Base-by-base conservation (phyloP, 2,329 filamentous ascomycete species). In the Clonostachys byssicola region DNA sequence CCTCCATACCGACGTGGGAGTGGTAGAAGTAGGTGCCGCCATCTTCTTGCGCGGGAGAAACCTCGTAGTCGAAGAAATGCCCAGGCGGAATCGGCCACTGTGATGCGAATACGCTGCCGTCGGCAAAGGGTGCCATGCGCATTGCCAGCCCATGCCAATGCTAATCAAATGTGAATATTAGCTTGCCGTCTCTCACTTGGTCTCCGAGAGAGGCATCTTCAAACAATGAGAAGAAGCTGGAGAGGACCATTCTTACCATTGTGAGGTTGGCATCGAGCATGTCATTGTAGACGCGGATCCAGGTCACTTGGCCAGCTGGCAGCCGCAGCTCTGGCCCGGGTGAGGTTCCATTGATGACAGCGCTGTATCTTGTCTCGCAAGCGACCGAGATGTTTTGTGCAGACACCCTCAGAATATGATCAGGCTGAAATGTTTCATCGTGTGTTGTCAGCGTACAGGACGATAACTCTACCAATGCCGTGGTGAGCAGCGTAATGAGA, bases 1-100 rank as follows among this genome's bases (percentile, higher is more conserved):
- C 77, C 56, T 87, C 82, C 49, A 86, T 78, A 0, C 74, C 81
- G 14, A 86, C 71, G 51, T 87, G 84, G 0, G 82, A 85, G 56
- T 87, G 83, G 55, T 86, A 87, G 57, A 83, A 86, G 56, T 85
- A 87, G 0, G 81, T 81, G 5, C 83, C 84, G 0, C 79, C 75
- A 46, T 80, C 74, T 6, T 73, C 75, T 2, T 59, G 40, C 5
- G 75, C 61, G 0, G 80, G 74, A 14, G 71, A 70, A 5, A 87
- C 63, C 55, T 87, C 81, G 56, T 87, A 87, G 63, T 87, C 84
- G 60, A 87, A 87, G 63, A 78, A 87, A 49, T 79, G 72, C 1
- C 68, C 62, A 0, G 81, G 72, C 0, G 79, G 74, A 36, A 87
- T 85, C 0, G 83, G 81, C 83, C 83, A 88, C 54, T 87, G 83